Base-by-base conservation (phyloP, 2,329 filamentous ascomycete genomes). In the Ophiosphaerella herpotricha region DNA sequence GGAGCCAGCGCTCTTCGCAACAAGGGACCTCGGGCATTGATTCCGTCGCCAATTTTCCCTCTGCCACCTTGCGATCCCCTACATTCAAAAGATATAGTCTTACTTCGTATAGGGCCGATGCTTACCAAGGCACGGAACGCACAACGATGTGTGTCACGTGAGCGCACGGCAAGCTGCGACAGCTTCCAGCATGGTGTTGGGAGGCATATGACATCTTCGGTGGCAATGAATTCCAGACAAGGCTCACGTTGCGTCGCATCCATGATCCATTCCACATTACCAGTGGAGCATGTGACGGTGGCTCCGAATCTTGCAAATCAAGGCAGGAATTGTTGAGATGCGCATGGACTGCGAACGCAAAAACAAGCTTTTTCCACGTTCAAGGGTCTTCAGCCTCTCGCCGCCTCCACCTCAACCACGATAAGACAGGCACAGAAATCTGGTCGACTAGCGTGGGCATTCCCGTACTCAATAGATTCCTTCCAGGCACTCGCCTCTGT, bases 321-420 rank as follows among this genome's bases (percentile, higher is more conserved):
- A 8, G 26, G 4, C 6, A 29, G 26, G 26, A 53, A 53, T 52
- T 59, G 62, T 64, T 65, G 62, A 47, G 55, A 61, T 53, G 54
- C 54, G 57, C 55, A 52, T 34, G 52, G 48, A 40, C 46, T 52
- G 42, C 50, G 46, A 43, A 45, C 38, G 39, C 26, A 8, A 43
- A 61, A 57, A 59, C 58, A 65, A 65, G 62, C 62, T 62, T 63
- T 63, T 64, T 51, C 45, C 39, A 53, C 47, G 34, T 49, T 39
- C 46, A 31, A 55, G 55, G 55, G 48, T 60, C 58, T 60, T 66
- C 57, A 64, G 63, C 63, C 63, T 59, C 63, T 43, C 40, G 46
- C 55, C 53, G 62, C 62, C 60, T 63, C 57, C 51, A 50, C 39
- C 43, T 40, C 42, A 52, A 60, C 53, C 51, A 55, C 61, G 12